Conservation (phyloP, 257 asterid species). For the Solanum corneliomulleri region DNA sequence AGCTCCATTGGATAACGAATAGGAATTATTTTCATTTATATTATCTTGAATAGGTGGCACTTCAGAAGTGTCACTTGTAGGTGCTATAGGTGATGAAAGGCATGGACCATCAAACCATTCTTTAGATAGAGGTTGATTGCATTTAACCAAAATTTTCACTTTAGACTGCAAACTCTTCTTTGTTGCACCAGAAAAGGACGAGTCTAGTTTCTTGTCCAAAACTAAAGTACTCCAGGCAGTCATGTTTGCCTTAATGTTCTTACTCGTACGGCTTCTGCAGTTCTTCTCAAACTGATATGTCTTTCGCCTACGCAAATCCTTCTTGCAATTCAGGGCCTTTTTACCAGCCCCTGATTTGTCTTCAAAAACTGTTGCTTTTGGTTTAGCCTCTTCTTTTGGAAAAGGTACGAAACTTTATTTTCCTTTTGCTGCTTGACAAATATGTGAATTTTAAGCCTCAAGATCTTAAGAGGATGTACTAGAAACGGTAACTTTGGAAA, state of each 20-base stretch:
- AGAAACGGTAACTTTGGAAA: conserved; percentile 10
- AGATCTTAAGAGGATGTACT: conserved; percentile 5
- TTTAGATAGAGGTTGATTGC: conserved; percentile 12
- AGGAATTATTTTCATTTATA: conserved; percentile 6
- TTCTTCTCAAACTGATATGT: conserved; percentile 50
- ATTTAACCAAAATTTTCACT: conserved; percentile 11
- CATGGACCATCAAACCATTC: conserved; percentile 7
- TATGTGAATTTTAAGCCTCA: conserved; percentile 1
- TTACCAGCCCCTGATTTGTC: conserved; percentile 30
- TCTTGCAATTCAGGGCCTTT: conserved; percentile 33
- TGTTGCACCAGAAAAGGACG: conserved; percentile 24
- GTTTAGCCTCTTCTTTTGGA: conserved; percentile 27
- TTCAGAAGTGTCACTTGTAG: not conserved
- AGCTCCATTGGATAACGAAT: conserved; percentile 6
- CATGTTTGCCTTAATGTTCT: conserved; percentile 58
- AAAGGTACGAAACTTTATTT: conserved; percentile 6
- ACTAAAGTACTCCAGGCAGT: conserved; percentile 67
- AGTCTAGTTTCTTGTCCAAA: conserved; percentile 38
- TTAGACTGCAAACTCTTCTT: conserved; percentile 29
- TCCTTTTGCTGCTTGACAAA: conserved; percentile 6
- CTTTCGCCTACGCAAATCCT: conserved; percentile 56
- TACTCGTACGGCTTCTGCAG: conserved; percentile 36
- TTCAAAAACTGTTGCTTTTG: conserved; percentile 15
- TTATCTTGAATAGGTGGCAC: conserved; percentile 15
- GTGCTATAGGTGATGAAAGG: not conserved